phyloP scores from a whole-genome alignment of 495 filamentous ascomycete genomes.

The Podospora comata region DNA sequence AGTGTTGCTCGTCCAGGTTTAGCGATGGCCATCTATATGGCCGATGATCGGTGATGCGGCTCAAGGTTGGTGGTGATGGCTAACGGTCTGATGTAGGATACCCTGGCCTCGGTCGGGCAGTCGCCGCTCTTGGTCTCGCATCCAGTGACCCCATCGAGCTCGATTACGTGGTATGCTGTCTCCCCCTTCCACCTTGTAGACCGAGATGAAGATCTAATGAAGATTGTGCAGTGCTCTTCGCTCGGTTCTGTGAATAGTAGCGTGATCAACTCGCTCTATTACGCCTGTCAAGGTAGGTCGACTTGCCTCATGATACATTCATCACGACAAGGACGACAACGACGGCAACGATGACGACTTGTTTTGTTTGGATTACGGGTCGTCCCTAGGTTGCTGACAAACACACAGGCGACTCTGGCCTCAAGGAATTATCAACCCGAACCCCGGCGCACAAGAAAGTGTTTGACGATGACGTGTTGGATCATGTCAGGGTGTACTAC shows the following conservation, averaged over 20 bases:
- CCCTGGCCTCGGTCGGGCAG: constrained; percentile 61
- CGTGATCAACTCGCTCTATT: constrained; percentile 68
- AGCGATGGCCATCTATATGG: not conserved
- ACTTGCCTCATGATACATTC: not conserved
- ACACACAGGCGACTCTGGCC: constrained; percentile 55
- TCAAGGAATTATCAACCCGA: constrained; percentile 54
- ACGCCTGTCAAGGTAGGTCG: constrained; percentile 65
- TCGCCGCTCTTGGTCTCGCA: constrained; percentile 54
- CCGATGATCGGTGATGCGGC: too few species aligned
- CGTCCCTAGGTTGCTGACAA: not conserved
- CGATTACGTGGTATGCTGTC: constrained; percentile 54
- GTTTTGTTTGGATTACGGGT: too few species aligned
- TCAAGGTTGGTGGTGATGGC: not conserved
- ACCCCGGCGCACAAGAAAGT: constrained; percentile 31
- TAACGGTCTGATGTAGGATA: constrained; percentile 39
- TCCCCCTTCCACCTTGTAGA: too few species aligned
- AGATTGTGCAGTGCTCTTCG: constrained; percentile 56
- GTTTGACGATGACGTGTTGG: constrained; percentile 24
- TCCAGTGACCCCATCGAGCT: constrained; percentile 50
- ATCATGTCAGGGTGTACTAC: constrained; percentile 73
- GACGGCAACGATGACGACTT: too few species aligned
- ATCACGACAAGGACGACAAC: not conserved
- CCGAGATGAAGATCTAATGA: not conserved
- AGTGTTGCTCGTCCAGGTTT: not conserved
- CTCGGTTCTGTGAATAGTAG: constrained; percentile 68